Evolutionary conservation across 257 asterid genomes (phyloP), one percentile per base, ranked within the genome.

Genomic region (Solanum ossicruentum): DNA sequence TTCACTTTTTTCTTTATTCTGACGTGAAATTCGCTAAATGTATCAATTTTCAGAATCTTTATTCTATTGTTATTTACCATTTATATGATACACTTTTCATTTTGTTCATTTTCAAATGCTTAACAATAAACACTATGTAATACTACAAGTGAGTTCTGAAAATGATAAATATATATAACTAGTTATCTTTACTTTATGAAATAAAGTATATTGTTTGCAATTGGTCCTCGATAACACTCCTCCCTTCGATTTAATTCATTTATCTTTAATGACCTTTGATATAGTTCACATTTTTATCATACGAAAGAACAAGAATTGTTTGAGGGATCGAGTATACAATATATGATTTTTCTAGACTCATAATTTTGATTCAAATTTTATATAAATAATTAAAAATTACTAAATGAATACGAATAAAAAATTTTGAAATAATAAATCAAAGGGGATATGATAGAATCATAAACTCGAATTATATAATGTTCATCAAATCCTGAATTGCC

Each of bases 61-160:
- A 61, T 1, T 3, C 17, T 21, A 58, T 10, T n/a, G 7, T 58
- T 21, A 57, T 20, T 12, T 60, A 60, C 32, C 32, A 60, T 57
- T n/a, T 60, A 21, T 21, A 21, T 11, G 28, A 3, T 21, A 4
- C 0, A 10, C 21, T 55, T 17, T 55, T 16, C n/a, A 1, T 16
- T 17, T 55, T 52, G 3, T 20, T 58, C 20, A 57, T 9, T 57
- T 12, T 20, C 12, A 57, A 57, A 20, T 2, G 9, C 7, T 20
- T 12, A 4, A 20, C 16, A 58, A 21, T 3, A n/a, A 5, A 60
- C 18, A 4, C 2, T 10, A 1, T 10, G 15, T 60, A 10, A n/a
- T 60, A 10, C 23, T 1, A 60, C 8, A 10, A 21, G 1, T 60
- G 0, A 10, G 2, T 0, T 60, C 0, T n/a, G 0, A 10, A 21